Evolutionary conservation across 106 monocot species (phyloP).

Genomic region (Agapanthus africanus): DNA sequence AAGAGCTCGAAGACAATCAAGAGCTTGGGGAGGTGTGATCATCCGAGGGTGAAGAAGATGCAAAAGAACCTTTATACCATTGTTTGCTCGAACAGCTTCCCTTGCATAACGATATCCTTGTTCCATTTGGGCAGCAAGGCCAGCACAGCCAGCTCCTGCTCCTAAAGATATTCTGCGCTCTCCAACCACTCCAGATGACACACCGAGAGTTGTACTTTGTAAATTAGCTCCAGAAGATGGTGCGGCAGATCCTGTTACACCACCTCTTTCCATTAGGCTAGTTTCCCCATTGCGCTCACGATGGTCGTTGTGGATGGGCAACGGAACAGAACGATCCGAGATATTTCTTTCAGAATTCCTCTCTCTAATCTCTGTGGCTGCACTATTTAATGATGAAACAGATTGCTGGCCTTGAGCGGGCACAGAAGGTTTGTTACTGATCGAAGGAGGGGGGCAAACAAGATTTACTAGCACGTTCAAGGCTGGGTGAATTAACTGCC

Average conservation of each 20-base stretch:
- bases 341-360: conserved; percentile 41
- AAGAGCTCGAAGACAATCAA: conserved; percentile 81
- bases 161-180: conserved; percentile 90
- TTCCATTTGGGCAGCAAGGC: conserved; percentile 90
- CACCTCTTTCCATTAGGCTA: conserved; percentile 26
- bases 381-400: conserved; percentile 27
- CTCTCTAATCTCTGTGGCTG: conserved; percentile 45
- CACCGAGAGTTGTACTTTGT: conserved; percentile 12
- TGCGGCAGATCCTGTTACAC: conserved; percentile 8
- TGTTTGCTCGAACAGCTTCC: conserved; percentile 88
- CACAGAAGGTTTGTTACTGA: conserved; percentile 69
- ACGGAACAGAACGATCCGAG: conserved; percentile 27
- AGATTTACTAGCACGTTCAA: conserved; percentile 86
- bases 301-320: conserved; percentile 31
- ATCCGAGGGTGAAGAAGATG: conserved; percentile 87
- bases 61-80: conserved; percentile 93
- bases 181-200: conserved; percentile 66
- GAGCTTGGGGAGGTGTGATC: conserved; percentile 67
- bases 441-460: conserved; percentile 92
- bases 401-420: conserved; percentile 44
- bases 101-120: conserved; percentile 91
- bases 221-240: conserved; percentile 16
- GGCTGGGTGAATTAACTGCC: conserved; percentile 79
- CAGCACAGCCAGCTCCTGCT: conserved; percentile 84
- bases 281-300: conserved; percentile 45